These are phyloP conservation scores for Conidiobolus incongruus DNA, from an alignment of 371 early-diverging fungal species.

Conservation along the genomic window DNA sequence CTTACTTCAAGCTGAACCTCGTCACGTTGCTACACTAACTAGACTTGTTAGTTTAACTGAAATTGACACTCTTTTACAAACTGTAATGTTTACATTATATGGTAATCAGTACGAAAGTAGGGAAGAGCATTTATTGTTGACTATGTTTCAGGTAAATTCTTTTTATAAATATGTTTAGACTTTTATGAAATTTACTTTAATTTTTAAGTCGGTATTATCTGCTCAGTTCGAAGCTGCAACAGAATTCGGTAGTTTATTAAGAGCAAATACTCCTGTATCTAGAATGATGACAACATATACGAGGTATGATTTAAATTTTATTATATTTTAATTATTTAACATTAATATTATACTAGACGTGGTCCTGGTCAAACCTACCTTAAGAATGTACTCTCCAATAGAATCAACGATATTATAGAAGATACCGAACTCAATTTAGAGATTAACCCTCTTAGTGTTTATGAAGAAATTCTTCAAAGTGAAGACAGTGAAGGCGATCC, in stretches of 20 bases:
- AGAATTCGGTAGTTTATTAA: conserved; percentile 65
- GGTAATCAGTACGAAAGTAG: conserved; percentile 91
- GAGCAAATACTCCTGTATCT: conserved; percentile 88
- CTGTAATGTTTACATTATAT: conserved; percentile 88
- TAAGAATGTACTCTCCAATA: conserved; percentile 61
- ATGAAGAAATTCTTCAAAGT: conserved; percentile 66
- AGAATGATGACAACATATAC: conserved; percentile 94
- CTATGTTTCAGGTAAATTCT: conserved; percentile 73
- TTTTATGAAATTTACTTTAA: background rate
- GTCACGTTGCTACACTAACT: conserved; percentile 69
- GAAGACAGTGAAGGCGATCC: conserved; percentile 37
- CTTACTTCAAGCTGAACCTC: conserved; percentile 77
- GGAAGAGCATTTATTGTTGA: conserved; percentile 81
- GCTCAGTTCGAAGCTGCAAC: conserved; percentile 73
- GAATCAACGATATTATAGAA: conserved; percentile 53
- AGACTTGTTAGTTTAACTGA: conserved; percentile 65
- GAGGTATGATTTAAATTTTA: conserved; percentile 1
- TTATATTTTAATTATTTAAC: background rate
- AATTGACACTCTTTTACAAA: conserved; percentile 81
- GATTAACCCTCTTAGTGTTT: conserved; percentile 76
- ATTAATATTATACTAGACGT: conserved; percentile 21
- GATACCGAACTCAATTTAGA: conserved; percentile 58
- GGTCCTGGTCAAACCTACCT: conserved; percentile 85
- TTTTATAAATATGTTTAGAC: background rate
- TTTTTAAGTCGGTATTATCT: conserved; percentile 49